These are phyloP conservation scores for Besnoitia besnoiti DNA, from an alignment of 169 alveolate genomes.

Conservation along the genomic window DNA sequence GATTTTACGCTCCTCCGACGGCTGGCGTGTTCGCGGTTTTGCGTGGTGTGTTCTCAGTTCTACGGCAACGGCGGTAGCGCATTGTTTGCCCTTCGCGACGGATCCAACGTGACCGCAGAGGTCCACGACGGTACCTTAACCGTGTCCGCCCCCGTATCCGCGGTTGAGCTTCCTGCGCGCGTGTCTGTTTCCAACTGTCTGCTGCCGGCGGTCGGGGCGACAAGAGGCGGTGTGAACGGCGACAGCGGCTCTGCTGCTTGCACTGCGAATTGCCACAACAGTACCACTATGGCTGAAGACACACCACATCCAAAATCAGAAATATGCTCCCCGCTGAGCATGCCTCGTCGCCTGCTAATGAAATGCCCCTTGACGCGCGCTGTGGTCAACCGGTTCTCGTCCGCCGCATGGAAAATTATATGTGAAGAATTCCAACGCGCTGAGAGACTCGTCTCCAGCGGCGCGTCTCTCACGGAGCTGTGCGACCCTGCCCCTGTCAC, in stretches of 20 bases:
- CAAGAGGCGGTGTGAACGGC: too few species aligned
- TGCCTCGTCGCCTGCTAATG: not conserved
- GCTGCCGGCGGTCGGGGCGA: too few species aligned
- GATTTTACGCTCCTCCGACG: too few species aligned
- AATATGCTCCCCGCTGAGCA: not conserved
- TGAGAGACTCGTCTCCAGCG: not conserved
- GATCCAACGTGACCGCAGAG: not conserved
- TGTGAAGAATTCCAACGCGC: constrained; percentile 21
- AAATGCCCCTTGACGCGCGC: constrained; percentile 32
- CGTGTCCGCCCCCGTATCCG: not conserved
- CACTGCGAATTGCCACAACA: too few species aligned
- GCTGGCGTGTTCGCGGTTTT: not conserved
- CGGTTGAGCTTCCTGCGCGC: not conserved
- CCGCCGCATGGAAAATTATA: constrained; percentile 24
- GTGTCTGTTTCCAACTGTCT: too few species aligned
- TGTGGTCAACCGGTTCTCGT: constrained; percentile 16
- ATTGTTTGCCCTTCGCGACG: not conserved
- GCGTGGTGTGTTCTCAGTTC: not conserved
- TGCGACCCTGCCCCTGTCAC: not conserved
- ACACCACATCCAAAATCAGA: too few species aligned
- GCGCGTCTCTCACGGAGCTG: not conserved
- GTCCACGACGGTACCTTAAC: not conserved
- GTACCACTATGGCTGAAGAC: too few species aligned
- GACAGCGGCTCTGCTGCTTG: too few species aligned
- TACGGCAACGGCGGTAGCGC: not conserved